Conservation (phyloP, 2,329 filamentous ascomycete genomes). For the Nothopassalora personata region DNA sequence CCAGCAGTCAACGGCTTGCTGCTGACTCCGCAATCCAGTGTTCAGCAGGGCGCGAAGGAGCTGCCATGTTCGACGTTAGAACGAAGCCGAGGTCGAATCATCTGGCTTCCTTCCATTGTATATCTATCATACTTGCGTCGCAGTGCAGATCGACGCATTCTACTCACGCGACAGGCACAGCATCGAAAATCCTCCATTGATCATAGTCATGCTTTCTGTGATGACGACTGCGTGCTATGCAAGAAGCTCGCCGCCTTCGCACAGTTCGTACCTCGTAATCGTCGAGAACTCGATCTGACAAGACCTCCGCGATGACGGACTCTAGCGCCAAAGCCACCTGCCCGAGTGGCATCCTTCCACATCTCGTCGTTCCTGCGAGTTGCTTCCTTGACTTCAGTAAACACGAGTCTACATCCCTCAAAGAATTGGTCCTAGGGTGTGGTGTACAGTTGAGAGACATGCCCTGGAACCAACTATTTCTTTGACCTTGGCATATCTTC, state of each 20-base stretch:
- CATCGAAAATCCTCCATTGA: too few species aligned
- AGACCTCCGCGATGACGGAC: not conserved
- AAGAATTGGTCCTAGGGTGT: too few species aligned
- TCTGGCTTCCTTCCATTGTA: not conserved
- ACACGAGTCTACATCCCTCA: too few species aligned
- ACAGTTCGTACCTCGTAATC: not conserved
- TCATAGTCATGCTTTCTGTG: too few species aligned
- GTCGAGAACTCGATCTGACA: not conserved
- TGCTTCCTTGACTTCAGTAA: too few species aligned
- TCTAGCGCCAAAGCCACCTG: not conserved
- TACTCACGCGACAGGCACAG: too few species aligned
- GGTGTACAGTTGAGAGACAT: not conserved
- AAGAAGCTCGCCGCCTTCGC: not conserved
- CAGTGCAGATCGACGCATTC: too few species aligned
- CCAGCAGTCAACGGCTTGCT: not conserved
- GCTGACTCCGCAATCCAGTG: not conserved
- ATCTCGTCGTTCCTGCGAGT: not conserved
- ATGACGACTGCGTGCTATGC: too few species aligned
- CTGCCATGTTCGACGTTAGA: not conserved
- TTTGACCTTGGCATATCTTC: not conserved
- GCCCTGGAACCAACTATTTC: not conserved
- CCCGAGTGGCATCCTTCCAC: not conserved
- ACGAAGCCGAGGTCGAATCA: not conserved
- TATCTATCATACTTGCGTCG: too few species aligned
- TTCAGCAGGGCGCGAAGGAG: not conserved